Percentiles rank a stretch among this genome's conserved stretches.
Conservation (phyloP, 2,329 filamentous ascomycete genomes). For the Magnaporthiopsis incrustans region DNA sequence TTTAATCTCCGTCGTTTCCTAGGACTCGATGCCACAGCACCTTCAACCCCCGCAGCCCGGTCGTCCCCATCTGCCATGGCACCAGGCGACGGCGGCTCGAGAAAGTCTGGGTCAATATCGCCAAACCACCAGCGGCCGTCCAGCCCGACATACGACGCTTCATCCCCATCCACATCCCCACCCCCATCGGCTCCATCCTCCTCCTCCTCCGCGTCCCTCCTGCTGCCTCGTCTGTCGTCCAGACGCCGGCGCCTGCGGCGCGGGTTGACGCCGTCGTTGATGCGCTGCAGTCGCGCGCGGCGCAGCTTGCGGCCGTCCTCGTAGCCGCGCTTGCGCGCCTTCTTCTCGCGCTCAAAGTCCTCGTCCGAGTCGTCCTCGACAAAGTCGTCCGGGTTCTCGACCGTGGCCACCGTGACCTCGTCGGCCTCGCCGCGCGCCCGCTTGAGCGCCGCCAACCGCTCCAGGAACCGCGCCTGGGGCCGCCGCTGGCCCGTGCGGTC, state of each 20-base stretch:
- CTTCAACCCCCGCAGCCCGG: too few relatives aligned
- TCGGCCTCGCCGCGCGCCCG: conserved; percentile 14
- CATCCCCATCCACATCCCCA: too few relatives aligned
- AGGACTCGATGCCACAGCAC: neutral
- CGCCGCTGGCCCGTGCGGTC: conserved; percentile 12
- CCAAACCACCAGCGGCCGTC: neutral
- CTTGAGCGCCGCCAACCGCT: conserved; percentile 17
- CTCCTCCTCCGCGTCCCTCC: conserved; percentile 1
- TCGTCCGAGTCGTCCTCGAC: conserved; percentile 10
- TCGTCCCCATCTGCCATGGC: neutral
- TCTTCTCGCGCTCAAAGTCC: conserved; percentile 6
- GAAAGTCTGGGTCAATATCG: neutral
- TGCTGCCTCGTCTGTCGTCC: neutral
- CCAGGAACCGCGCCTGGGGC: conserved; percentile 15
- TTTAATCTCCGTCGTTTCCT: neutral
- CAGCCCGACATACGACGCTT: neutral
- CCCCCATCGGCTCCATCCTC: neutral
- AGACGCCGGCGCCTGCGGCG: too few relatives aligned
- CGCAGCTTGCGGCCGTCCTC: conserved; percentile 1
- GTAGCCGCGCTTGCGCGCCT: conserved; percentile 4
- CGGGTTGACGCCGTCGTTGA: neutral
- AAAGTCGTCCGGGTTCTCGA: conserved; percentile 11
- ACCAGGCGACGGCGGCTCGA: neutral
- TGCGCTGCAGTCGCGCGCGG: neutral
- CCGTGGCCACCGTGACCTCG: conserved; percentile 16